Evolutionary conservation across 2,329 filamentous ascomycete genomes (phyloP), one percentile per base, ranked within the genome.

Genomic region (Fusarium longipes): DNA sequence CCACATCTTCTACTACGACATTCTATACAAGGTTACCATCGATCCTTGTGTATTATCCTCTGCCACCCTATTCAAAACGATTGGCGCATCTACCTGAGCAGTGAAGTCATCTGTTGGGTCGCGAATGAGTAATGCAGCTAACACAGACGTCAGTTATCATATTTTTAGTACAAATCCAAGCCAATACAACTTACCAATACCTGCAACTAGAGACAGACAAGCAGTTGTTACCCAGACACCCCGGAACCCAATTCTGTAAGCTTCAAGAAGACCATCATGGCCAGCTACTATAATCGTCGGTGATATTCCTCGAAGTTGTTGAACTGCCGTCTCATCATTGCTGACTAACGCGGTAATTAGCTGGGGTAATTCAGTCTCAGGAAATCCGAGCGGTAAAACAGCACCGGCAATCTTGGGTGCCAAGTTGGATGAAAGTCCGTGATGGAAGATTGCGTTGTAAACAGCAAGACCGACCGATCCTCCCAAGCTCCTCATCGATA

Each of bases 321-420:
- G 12, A 0, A 57, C 15, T 1, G 38, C 30, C 6, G 11, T 32
- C 11, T 25, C 33, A n/a, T 54, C 20, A 4, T 43, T 11, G 2
- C 22, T 18, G 2, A 20, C 48, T 9, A 57, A 32, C 10, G 38
- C 48, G 4, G 17, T 25, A 18, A 54, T 57, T 3, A 57, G 38
- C n/a, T 43, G 48, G 10, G 30, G n/a, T 9, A 57, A 12, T n/a
- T 54, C 30, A 5, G 5, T 44, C n/a, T 25, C 15, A 5, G 49
- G 22, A 2, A 55, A 44, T 2, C 55, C 49, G 8, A 57, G 48
- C 15, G 49, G 55, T 10, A 55, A 30, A 17, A 57, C 25, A 2
- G 55, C 32, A 14, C 22, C 17, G 11, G 49, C 27, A 17, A 57
- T 32, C 6, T 55, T 27, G 0, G 39, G 39, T 0, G 8, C 32